A percentile compares a stretch with the other conserved stretches of the same genome.
Evolutionary conservation across 495 filamentous ascomycete species (phyloP).

Genomic region (Collariella sp.): DNA sequence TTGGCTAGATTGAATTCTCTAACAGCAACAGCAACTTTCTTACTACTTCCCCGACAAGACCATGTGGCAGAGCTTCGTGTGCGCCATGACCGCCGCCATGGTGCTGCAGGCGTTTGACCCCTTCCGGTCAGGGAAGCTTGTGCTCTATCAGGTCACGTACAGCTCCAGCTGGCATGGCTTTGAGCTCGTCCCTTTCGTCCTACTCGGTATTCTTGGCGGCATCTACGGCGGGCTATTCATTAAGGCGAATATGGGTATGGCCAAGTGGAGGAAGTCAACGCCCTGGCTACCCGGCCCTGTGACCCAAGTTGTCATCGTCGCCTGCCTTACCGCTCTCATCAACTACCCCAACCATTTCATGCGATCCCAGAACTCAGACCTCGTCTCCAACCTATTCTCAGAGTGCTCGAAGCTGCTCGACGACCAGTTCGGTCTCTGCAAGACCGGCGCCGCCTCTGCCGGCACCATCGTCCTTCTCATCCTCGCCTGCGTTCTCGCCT

Average conservation of each 20-base stretch:
- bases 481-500: conserved; percentile 69
- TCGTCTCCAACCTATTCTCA: conserved; percentile 85
- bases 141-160: conserved; percentile 94
- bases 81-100: conserved; percentile 94
- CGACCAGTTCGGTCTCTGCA: conserved; percentile 83
- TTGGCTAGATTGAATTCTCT: neutral
- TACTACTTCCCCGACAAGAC: conserved; percentile 99
- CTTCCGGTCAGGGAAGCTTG: conserved; percentile 91
- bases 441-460: conserved; percentile 58
- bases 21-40: conserved; percentile 56
- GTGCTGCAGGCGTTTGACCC: conserved; percentile 88
- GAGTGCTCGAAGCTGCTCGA: conserved; percentile 73
- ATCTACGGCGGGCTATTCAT: conserved; percentile 93
- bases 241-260: conserved; percentile 82
- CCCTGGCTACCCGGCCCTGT: conserved; percentile 57
- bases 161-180: conserved; percentile 89
- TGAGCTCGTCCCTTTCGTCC: conserved; percentile 78
- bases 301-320: conserved; percentile 63
- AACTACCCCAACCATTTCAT: conserved; percentile 96
- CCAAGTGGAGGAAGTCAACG: conserved; percentile 64
- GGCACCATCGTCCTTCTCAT: conserved; percentile 72
- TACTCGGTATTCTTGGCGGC: conserved; percentile 84
- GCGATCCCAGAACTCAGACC: conserved; percentile 81
- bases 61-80: conserved; percentile 99
- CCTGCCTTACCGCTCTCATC: conserved; percentile 72